A percentile compares a stretch with the other conserved stretches of the same genome.
Conservation (phyloP, 805 yeast genomes). For the Teunomyces stri region DNA sequence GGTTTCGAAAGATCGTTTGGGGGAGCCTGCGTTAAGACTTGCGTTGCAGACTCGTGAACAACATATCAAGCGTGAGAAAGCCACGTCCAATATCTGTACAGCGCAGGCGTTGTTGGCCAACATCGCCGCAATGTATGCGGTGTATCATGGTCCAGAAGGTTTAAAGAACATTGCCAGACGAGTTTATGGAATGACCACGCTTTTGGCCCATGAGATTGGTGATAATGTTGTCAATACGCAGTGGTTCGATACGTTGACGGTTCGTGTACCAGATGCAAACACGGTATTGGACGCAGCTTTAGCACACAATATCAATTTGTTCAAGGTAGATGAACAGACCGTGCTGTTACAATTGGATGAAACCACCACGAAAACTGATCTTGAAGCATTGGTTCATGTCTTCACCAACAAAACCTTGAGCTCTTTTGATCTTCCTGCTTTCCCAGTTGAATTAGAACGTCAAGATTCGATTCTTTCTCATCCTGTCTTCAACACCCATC, state of each 20-base stretch:
- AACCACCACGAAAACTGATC: conserved; percentile 65
- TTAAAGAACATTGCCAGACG: conserved; percentile 73
- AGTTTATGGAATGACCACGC: conserved; percentile 68
- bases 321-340: conserved; percentile 56
- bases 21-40: conserved; percentile 82
- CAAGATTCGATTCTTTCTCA: conserved; percentile 61
- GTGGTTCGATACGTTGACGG: conserved; percentile 87
- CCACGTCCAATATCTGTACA: conserved; percentile 96
- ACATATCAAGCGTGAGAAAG: conserved; percentile 95
- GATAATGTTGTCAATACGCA: conserved; percentile 46
- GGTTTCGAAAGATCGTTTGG: conserved; percentile 85
- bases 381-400: conserved; percentile 52
- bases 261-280: conserved; percentile 54
- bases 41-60: conserved; percentile 98
- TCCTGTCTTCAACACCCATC: conserved; percentile 81
- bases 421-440: conserved; percentile 44
- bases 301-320: conserved; percentile 70
- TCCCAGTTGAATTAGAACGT: conserved; percentile 52
- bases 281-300: conserved; percentile 58
- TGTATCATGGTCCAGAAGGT: conserved; percentile 93
- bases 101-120: conserved; percentile 97
- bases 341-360: conserved; percentile 90
- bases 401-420: conserved; percentile 47
- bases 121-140: conserved; percentile 93
- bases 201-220: conserved; percentile 61